A percentile compares a stretch with the other conserved stretches of the same genome.
phyloP scores from a whole-genome alignment of 2,329 filamentous ascomycete species.

The Colletotrichum sp. region DNA sequence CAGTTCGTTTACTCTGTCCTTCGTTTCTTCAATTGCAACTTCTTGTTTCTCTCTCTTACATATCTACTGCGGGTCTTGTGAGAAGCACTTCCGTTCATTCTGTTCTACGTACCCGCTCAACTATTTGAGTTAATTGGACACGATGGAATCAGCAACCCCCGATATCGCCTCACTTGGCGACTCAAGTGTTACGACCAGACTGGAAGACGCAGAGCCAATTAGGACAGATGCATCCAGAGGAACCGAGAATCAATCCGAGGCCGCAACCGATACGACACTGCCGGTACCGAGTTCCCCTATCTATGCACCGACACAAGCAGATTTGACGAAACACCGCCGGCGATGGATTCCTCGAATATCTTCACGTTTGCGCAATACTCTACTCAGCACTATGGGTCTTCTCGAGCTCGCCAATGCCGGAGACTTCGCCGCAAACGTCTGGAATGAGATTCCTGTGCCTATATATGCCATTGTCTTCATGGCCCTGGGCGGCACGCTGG shows the following conservation, averaged over 20 bases:
- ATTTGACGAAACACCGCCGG: not conserved
- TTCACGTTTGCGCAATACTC: not conserved
- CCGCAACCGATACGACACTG: not conserved
- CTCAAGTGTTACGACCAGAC: not conserved
- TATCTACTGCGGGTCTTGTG: not conserved
- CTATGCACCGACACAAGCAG: not conserved
- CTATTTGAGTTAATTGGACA: not conserved
- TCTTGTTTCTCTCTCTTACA: not conserved
- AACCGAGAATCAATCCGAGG: not conserved
- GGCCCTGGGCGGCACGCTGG: conserved; percentile 55
- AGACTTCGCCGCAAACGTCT: conserved; percentile 64
- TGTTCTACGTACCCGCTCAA: not conserved
- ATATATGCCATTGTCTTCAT: conserved; percentile 53
- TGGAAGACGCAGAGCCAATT: not conserved
- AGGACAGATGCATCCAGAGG: not conserved
- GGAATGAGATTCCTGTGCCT: conserved; percentile 57
- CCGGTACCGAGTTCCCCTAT: not conserved
- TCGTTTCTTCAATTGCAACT: not conserved
- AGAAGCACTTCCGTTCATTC: not conserved
- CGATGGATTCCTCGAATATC: not conserved
- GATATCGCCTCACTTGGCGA: not conserved
- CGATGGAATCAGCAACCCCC: not conserved
- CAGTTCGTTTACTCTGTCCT: not conserved
- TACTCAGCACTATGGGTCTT: conserved; percentile 41
- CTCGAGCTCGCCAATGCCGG: conserved; percentile 61